A percentile compares a stretch with the other conserved stretches of the same genome.
phyloP scores from a whole-genome alignment of 2,329 filamentous ascomycete species.

The Monilinia polystroma region DNA sequence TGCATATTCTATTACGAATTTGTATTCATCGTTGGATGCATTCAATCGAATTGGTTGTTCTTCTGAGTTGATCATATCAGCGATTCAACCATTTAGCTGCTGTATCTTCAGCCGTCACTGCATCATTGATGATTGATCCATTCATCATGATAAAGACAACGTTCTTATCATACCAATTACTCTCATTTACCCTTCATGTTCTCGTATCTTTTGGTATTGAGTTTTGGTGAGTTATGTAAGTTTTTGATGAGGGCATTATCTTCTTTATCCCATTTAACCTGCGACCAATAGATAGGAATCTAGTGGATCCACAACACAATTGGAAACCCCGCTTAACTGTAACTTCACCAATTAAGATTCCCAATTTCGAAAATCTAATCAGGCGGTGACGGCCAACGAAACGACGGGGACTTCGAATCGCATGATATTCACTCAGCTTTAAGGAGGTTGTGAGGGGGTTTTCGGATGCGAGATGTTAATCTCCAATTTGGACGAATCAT shows the following conservation, averaged over 20 bases:
- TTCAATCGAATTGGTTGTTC: slow-evolving; percentile 1
- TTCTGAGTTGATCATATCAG: slow-evolving; percentile 4
- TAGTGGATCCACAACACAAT: slow-evolving; percentile 15
- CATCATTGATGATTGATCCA: neutral
- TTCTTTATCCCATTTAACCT: slow-evolving; percentile 3
- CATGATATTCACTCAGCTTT: slow-evolving; percentile 4
- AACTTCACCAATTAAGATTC: slow-evolving; percentile 14
- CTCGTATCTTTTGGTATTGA: slow-evolving; percentile 1
- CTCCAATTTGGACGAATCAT: neutral
- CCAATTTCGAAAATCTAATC: neutral
- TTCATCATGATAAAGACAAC: neutral
- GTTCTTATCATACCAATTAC: neutral
- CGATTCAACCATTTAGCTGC: too few relatives aligned
- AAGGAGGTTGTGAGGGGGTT: neutral
- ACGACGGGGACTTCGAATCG: neutral
- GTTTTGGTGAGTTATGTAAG: neutral
- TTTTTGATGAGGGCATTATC: slow-evolving; percentile 12
- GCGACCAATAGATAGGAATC: slow-evolving; percentile 20
- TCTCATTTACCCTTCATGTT: neutral
- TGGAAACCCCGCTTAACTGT: slow-evolving; percentile 9
- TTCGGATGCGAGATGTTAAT: neutral
- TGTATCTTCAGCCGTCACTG: neutral
- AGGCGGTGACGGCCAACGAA: slow-evolving; percentile 16
- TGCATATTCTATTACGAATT: slow-evolving; percentile 18
- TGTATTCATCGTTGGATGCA: slow-evolving; percentile 2